Percentiles rank a stretch among this genome's conserved stretches.
Evolutionary conservation across 371 early-diverging fungal genomes (phyloP).

Genomic region (Mucor circinelloides): DNA sequence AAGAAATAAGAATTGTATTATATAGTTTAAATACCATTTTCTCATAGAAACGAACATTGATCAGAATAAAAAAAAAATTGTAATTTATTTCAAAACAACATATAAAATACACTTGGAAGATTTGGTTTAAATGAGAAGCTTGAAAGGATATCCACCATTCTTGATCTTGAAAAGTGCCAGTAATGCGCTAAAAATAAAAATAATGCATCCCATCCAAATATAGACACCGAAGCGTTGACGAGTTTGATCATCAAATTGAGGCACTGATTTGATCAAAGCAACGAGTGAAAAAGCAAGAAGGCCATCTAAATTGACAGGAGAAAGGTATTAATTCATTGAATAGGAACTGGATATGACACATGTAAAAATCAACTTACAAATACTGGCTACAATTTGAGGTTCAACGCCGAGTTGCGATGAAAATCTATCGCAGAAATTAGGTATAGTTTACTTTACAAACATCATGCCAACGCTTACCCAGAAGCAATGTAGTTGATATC

Average conservation of each 20-base stretch:
- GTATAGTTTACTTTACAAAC: not conserved
- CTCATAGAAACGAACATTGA: not conserved
- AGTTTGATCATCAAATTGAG: constrained; percentile 37
- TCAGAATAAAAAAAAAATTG: not conserved
- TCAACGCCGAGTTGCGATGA: constrained; percentile 80
- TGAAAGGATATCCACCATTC: constrained; percentile 80
- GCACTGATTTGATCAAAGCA: constrained; percentile 44
- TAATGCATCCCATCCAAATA: constrained; percentile 51
- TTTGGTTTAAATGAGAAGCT: constrained; percentile 51
- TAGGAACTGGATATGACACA: not conserved
- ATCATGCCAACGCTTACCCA: constrained; percentile 29
- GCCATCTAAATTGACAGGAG: constrained; percentile 54
- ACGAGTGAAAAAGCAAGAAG: constrained; percentile 55
- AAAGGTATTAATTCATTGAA: not conserved
- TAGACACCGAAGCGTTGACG: constrained; percentile 63
- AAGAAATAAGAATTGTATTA: constrained; percentile 12
- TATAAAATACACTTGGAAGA: not conserved
- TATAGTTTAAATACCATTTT: constrained; percentile 11
- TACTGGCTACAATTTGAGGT: constrained; percentile 72
- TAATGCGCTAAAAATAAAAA: constrained; percentile 66
- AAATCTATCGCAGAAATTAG: constrained; percentile 52
- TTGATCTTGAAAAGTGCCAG: constrained; percentile 71
- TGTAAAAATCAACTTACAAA: constrained; percentile 62
- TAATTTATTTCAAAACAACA: constrained; percentile 1
- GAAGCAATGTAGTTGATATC: constrained; percentile 66